Evolutionary conservation across 345 rosid genomes (phyloP).

Genomic region (Sonneratia alba): DNA sequence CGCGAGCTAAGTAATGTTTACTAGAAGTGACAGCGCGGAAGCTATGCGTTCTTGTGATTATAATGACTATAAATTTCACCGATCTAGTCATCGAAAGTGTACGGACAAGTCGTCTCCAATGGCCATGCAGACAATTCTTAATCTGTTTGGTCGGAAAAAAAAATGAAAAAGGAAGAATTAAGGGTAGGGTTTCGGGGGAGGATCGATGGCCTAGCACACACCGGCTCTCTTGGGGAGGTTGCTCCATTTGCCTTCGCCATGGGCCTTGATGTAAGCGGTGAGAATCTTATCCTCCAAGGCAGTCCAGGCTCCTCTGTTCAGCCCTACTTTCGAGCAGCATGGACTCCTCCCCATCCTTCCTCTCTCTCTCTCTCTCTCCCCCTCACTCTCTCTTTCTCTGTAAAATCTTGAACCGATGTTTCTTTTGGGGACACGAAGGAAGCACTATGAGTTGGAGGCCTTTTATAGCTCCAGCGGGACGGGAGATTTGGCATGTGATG

Average conservation of each 20-base stretch:
- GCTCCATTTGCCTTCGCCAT: constrained; percentile 62
- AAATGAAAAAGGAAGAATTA: neutral
- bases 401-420: neutral
- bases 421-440: neutral
- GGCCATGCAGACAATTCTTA: too few species aligned
- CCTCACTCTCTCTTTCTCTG: neutral
- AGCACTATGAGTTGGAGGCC: neutral
- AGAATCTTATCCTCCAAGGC: constrained; percentile 44
- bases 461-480: neutral
- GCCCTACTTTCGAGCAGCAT: constrained; percentile 51
- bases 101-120: too few species aligned
- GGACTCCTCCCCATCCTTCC: constrained; percentile 51
- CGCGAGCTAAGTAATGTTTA: too few species aligned
- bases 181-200: neutral
- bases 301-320: constrained; percentile 58
- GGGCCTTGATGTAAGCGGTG: constrained; percentile 31
- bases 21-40: too few species aligned
- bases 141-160: too few species aligned
- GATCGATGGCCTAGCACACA: constrained; percentile 1
- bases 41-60: too few species aligned
- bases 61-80: too few species aligned
- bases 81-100: too few species aligned
- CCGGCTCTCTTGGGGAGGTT: constrained; percentile 56
- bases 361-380: neutral
- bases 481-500: neutral